Percentiles rank a stretch among this genome's conserved stretches.
These are phyloP conservation scores for Sphagnum magellanicum DNA, from an alignment of 228 moss, liverwort and hornwort genomes.

Conservation along the genomic window DNA sequence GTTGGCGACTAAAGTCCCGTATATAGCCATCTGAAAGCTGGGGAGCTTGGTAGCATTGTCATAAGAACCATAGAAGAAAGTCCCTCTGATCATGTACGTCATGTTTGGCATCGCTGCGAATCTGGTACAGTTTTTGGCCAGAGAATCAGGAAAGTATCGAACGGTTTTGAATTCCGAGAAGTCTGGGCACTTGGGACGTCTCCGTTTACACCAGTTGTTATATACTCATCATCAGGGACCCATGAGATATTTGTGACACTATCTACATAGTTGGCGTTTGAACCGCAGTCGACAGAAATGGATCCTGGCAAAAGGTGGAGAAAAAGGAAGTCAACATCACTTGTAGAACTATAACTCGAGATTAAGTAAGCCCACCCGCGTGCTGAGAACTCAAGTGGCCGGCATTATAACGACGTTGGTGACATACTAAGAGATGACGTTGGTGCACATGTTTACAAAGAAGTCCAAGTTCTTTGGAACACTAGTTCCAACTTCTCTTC, in stretches of 20 bases:
- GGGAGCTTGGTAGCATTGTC: constrained; percentile 1
- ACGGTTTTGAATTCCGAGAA: constrained; percentile 11
- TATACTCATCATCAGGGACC: constrained; percentile 10
- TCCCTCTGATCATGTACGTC: constrained; percentile 11
- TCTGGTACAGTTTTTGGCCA: constrained; percentile 13
- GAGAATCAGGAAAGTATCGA: constrained; percentile 12
- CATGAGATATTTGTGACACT: constrained; percentile 8
- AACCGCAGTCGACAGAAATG: constrained; percentile 25
- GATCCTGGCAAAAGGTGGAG: not conserved
- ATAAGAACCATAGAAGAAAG: constrained; percentile 15
- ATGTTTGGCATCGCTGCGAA: not conserved
- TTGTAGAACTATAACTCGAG: no score
- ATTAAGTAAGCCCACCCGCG: no score
- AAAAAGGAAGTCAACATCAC: no score
- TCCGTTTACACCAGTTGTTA: constrained; percentile 4
- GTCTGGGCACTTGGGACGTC: not conserved
- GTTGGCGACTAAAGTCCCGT: constrained; percentile 1
- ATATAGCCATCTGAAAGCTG: constrained; percentile 12
- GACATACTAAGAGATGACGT: no score
- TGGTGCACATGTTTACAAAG: no score
- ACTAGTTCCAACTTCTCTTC: no score
- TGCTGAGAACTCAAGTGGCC: no score
- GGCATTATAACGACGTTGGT: no score
- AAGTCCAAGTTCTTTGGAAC: no score
- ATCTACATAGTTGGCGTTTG: constrained; percentile 7